Percentiles rank a stretch among this genome's conserved stretches.
Evolutionary conservation across 495 filamentous ascomycete genomes (phyloP).

Genomic region (Aspergillus avenaceus): DNA sequence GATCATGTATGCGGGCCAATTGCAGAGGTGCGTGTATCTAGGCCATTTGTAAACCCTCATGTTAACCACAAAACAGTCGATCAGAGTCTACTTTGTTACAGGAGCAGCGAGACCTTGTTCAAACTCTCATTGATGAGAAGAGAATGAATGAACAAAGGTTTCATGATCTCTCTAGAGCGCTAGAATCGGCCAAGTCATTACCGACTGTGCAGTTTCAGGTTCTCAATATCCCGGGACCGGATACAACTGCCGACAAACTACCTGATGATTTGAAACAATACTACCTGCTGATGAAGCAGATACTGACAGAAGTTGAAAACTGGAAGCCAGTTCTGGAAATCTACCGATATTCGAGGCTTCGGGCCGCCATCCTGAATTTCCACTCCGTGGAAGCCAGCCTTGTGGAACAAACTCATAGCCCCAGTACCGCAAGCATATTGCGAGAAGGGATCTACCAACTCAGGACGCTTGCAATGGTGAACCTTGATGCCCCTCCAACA

Average conservation of each 20-base stretch:
- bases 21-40: slow-evolving; percentile 1
- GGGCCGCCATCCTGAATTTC: too few species aligned
- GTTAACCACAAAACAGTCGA: neutral
- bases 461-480: too few species aligned
- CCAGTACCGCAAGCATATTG: too few species aligned
- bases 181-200: neutral
- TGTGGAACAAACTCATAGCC: too few species aligned
- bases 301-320: neutral
- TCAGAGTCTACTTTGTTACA: neutral
- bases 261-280: neutral
- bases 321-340: neutral
- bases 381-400: too few species aligned
- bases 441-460: too few species aligned
- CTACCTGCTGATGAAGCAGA: neutral
- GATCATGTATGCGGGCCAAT: slow-evolving; percentile 22
- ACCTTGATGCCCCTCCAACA: too few species aligned
- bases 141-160: neutral
- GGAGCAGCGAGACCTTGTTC: neutral
- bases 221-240: neutral
- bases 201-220: neutral
- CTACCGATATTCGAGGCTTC: too few species aligned
- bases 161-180: neutral
- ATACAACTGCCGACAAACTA: neutral
- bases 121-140: neutral
- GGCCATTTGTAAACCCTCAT: neutral